Conservation (phyloP, 176 grass and related monocot species). For the Ensete glaucum region DNA sequence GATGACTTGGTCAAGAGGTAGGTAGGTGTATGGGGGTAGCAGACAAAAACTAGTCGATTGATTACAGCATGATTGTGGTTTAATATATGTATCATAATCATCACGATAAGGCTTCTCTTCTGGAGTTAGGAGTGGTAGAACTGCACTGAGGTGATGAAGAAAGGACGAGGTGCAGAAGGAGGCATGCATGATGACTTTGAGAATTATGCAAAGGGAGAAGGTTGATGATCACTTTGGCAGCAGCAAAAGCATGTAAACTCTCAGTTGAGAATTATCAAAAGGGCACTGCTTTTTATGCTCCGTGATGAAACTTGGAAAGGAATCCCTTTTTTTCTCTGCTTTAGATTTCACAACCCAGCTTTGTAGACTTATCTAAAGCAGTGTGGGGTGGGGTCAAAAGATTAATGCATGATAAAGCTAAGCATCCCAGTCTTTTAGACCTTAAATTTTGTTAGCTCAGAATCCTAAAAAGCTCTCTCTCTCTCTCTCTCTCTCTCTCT, state of each 20-base stretch:
- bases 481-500: constrained; percentile 4
- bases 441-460: constrained; percentile 45
- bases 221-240: constrained; percentile 20
- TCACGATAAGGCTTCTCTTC: no score
- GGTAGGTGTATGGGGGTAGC: no score
- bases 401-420: constrained; percentile 41
- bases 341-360: constrained; percentile 34
- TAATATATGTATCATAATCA: no score
- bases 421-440: constrained; percentile 42
- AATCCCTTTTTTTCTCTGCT: constrained; percentile 29
- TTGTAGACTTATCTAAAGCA: constrained; percentile 37
- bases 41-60: no score
- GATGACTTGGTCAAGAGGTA: no score
- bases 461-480: constrained; percentile 35
- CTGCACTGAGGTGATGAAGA: not conserved
- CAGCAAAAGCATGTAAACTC: constrained; percentile 18
- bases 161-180: constrained; percentile 21
- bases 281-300: constrained; percentile 49
- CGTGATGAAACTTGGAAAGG: constrained; percentile 41
- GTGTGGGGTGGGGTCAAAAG: constrained; percentile 39
- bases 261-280: constrained; percentile 39
- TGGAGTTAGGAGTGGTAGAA: no score
- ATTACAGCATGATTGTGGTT: no score
- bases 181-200: constrained; percentile 43
- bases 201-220: constrained; percentile 36